Evolutionary conservation across 768 basidiomycete genomes (phyloP).

Genomic region (Psilocybe cyanescens): DNA sequence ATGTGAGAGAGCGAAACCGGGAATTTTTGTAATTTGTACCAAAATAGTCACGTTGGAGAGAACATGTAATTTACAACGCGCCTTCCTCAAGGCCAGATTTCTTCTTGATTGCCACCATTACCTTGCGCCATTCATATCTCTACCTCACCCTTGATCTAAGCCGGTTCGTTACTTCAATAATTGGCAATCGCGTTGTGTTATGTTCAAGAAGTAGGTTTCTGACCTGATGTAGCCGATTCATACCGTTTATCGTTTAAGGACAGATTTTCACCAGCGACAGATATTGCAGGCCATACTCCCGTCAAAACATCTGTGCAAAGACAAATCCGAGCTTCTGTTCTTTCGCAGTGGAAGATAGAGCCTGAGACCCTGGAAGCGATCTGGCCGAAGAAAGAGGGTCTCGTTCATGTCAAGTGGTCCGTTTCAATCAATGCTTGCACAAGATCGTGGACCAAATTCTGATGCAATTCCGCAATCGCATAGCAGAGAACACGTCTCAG

Average conservation of each 20-base stretch:
- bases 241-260: slow-evolving; percentile 7
- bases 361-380: slow-evolving; percentile 85
- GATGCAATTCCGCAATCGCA: slow-evolving; percentile 29
- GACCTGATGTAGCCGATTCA: slow-evolving; percentile 10
- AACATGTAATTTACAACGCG: slow-evolving; percentile 25
- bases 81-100: slow-evolving; percentile 17
- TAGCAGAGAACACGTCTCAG: slow-evolving; percentile 95
- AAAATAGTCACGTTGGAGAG: slow-evolving; percentile 18
- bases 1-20: background rate
- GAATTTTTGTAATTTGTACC: slow-evolving; percentile 1
- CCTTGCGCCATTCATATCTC: slow-evolving; percentile 5
- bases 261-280: slow-evolving; percentile 75
- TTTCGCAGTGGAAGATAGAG: slow-evolving; percentile 84
- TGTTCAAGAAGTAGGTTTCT: slow-evolving; percentile 75
- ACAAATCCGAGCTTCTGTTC: slow-evolving; percentile 76
- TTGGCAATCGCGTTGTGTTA: slow-evolving; percentile 27
- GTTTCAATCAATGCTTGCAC: slow-evolving; percentile 27
- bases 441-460: slow-evolving; percentile 9
- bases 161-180: slow-evolving; percentile 7
- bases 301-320: slow-evolving; percentile 95
- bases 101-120: slow-evolving; percentile 15
- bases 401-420: slow-evolving; percentile 94
- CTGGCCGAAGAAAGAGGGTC: slow-evolving; percentile 98
- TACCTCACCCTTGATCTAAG: slow-evolving; percentile 13
- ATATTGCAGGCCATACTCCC: slow-evolving; percentile 88